Evolutionary conservation across 176 grass and related monocot species (phyloP).

Genomic region (Areca catechu): DNA sequence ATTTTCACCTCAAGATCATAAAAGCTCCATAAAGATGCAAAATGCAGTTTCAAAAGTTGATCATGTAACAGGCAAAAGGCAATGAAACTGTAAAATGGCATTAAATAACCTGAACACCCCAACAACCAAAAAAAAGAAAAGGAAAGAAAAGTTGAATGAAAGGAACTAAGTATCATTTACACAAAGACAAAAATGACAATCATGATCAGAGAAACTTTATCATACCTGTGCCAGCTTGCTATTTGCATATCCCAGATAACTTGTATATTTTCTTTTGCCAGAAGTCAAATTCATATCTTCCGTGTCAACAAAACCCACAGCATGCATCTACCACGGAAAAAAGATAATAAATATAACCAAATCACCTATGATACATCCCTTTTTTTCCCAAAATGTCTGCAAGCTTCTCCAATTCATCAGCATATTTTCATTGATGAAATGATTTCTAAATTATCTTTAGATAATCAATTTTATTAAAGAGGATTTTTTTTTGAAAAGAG

Average conservation of each 20-base stretch:
- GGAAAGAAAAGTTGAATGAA: background rate
- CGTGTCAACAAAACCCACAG: constrained; percentile 67
- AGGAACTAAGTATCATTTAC: background rate
- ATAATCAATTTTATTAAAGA: too few species aligned
- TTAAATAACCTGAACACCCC: background rate
- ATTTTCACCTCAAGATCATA: too few species aligned
- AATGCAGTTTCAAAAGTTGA: too few species aligned
- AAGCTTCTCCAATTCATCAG: too few species aligned
- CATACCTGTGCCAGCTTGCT: constrained; percentile 94
- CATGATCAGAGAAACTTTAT: background rate
- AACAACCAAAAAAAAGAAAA: background rate
- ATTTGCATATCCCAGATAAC: constrained; percentile 76
- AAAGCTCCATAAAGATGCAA: too few species aligned
- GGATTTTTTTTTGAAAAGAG: too few species aligned
- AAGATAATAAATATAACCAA: background rate
- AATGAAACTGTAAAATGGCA: background rate
- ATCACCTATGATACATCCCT: too few species aligned
- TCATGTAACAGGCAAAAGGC: too few species aligned
- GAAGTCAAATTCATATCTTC: constrained; percentile 88
- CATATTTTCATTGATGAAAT: too few species aligned
- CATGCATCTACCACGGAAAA: constrained; percentile 55
- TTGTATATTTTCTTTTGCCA: constrained; percentile 63
- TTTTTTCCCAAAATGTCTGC: too few species aligned
- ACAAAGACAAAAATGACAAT: constrained; percentile 1
- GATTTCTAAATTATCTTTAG: too few species aligned